Conservation (phyloP, 345 rosid species). For the Rhodamnia rubescens region DNA sequence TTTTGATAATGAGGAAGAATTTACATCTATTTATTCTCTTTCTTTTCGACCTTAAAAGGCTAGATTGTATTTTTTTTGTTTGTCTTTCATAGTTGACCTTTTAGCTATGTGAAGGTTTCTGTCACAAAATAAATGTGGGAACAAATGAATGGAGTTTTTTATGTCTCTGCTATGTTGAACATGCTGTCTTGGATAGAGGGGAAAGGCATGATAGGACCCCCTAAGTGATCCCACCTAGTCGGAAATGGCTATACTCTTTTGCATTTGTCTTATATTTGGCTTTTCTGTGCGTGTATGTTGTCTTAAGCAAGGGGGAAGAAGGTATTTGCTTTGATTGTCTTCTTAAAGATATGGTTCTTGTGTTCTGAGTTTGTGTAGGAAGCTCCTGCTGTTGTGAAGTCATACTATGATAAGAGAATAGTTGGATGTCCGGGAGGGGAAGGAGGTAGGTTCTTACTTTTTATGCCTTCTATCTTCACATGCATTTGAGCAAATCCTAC, state of each 20-base stretch:
- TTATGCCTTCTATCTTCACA: background rate
- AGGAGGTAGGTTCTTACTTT: slow-evolving; percentile 47
- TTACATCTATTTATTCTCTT: background rate
- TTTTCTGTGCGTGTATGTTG: background rate
- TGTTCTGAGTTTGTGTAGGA: slow-evolving; percentile 31
- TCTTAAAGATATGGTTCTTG: background rate
- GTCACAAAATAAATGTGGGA: background rate
- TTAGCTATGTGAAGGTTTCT: background rate
- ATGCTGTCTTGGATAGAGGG: background rate
- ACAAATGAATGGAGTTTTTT: background rate
- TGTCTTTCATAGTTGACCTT: background rate
- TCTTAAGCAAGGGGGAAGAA: background rate
- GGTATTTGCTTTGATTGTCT: background rate
- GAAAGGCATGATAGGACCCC: background rate
- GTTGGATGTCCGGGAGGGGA: slow-evolving; percentile 91
- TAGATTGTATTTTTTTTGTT: background rate
- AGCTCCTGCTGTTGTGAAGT: slow-evolving; percentile 63
- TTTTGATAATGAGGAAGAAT: background rate
- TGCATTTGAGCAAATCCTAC: background rate
- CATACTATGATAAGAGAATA: slow-evolving; percentile 72
- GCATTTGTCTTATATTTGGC: background rate
- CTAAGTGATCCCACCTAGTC: background rate
- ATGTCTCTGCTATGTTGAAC: background rate
- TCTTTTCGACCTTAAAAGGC: background rate
- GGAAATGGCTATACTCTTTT: background rate